Evolutionary conservation across 129 eudicot genomes (phyloP).

Genomic region (Arctium minus): DNA sequence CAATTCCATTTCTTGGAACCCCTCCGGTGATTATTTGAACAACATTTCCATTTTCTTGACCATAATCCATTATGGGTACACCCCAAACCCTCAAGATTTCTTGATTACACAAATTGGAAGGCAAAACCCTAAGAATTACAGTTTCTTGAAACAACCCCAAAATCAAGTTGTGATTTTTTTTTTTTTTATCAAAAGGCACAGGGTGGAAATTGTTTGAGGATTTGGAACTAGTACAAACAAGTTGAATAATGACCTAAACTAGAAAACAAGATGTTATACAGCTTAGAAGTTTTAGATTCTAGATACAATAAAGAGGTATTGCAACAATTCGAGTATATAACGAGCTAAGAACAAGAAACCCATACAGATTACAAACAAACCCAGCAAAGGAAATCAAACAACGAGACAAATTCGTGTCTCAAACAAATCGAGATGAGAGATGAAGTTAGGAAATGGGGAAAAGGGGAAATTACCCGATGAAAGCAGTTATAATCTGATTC

Average conservation of each 20-base stretch:
- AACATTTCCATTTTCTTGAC: conserved; percentile 39
- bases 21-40: conserved; percentile 44
- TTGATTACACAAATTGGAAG: not conserved
- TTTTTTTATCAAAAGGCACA: conserved; percentile 1
- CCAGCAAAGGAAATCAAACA: not conserved
- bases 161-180: not conserved
- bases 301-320: conserved; percentile 1
- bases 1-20: conserved; percentile 26
- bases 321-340: not conserved
- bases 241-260: not conserved
- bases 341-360: not conserved
- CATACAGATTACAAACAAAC: not conserved
- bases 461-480: not conserved
- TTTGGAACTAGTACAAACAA: not conserved
- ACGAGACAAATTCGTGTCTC: conserved; percentile 4
- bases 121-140: conserved; percentile 7
- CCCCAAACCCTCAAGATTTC: conserved; percentile 3
- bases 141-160: conserved; percentile 16
- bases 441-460: not conserved
- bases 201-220: not conserved
- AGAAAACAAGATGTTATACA: not conserved
- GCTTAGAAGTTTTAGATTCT: not conserved
- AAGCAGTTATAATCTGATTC: conserved; percentile 1
- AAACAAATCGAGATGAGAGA: not conserved
- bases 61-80: conserved; percentile 20